Evolutionary conservation across 164 flowering plant species (phyloP), one percentile per base, ranked within the genome.

Genomic region (Warburgia ugandensis): DNA sequence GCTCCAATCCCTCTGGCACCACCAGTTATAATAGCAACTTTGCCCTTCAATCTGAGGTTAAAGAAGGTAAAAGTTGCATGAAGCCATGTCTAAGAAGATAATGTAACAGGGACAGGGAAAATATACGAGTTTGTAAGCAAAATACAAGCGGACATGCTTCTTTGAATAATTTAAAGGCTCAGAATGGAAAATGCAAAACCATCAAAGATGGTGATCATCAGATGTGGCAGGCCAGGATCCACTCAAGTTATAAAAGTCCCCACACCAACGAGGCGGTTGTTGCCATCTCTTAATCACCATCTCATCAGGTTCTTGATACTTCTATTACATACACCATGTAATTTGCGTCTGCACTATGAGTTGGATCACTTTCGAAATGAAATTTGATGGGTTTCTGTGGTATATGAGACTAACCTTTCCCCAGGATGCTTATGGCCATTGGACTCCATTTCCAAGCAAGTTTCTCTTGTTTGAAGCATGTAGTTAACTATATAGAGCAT

Each of bases 1-100:
- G 75, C 95, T 14, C 97, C 96, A 1, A 91, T 83, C 14, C 96
- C 96, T 32, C 92, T 73, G 12, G 95, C 95, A 0, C 88, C 97
- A 0, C 97, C 96, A 1, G 96, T 91, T 61, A 91, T 66, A 0
- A 91, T 58, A 0, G 88, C 90, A 26, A 87, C 96, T 60, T 83
- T 84, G 29, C 81, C 87, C 41, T 30, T 26, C 56, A 86, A 66
- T 68, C 85, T 88, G 52, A 5, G 26, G 52, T 23, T 14, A 12
- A 27, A 26, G 4, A 3, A 23, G 10, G 11, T 16, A 11, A 4
- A 22, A 5, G 3, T 25, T 26, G 5, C 11, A 14, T 3, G 10
- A 42, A 20, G n/a, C 30, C 21, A 13, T 28, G 9, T 27, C 28
- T 7, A 31, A 31, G 12, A 31, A n/a, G n/a, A n/a, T n/a, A n/a